phyloP scores from a whole-genome alignment of 768 basidiomycete genomes.

The Boletus tomentosulus region DNA sequence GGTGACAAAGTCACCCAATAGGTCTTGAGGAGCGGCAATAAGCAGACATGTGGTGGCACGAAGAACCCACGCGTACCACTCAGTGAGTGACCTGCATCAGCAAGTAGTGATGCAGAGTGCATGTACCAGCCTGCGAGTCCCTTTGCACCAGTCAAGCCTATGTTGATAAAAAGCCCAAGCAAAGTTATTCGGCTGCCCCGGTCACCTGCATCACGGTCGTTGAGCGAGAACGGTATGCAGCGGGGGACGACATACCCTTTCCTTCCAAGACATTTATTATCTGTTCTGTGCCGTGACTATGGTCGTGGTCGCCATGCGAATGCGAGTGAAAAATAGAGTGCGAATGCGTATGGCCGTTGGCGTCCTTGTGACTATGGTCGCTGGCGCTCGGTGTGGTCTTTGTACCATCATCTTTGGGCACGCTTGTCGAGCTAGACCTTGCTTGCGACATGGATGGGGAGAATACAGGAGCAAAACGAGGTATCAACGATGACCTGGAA shows the following conservation, averaged over 20 bases:
- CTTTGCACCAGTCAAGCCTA: slow-evolving; percentile 78
- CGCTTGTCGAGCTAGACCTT: slow-evolving; percentile 15
- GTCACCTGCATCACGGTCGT: slow-evolving; percentile 48
- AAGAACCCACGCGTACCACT: slow-evolving; percentile 56
- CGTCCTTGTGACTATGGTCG: slow-evolving; percentile 34
- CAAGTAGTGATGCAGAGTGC: slow-evolving; percentile 87
- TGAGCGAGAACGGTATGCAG: not conserved
- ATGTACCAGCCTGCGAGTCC: slow-evolving; percentile 85
- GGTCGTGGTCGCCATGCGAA: slow-evolving; percentile 56
- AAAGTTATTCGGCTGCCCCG: slow-evolving; percentile 81
- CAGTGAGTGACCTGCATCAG: slow-evolving; percentile 89
- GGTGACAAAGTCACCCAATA: slow-evolving; percentile 89
- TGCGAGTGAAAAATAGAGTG: slow-evolving; percentile 67
- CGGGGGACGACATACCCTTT: slow-evolving; percentile 42
- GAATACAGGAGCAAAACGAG: not conserved
- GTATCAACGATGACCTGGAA: slow-evolving; percentile 10
- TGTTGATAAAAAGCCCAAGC: slow-evolving; percentile 77
- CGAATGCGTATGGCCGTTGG: slow-evolving; percentile 46
- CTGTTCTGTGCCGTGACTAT: slow-evolving; percentile 58
- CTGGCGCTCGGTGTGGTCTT: not conserved
- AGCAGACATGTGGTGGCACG: slow-evolving; percentile 5
- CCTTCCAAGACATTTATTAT: slow-evolving; percentile 67
- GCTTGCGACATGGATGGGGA: slow-evolving; percentile 20
- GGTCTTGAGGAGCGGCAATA: slow-evolving; percentile 41
- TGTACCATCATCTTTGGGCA: slow-evolving; percentile 22